Percentiles rank a stretch among this genome's conserved stretches.
Evolutionary conservation across 2,329 filamentous ascomycete species (phyloP).

Genomic region (Trichophyton benhamiae): DNA sequence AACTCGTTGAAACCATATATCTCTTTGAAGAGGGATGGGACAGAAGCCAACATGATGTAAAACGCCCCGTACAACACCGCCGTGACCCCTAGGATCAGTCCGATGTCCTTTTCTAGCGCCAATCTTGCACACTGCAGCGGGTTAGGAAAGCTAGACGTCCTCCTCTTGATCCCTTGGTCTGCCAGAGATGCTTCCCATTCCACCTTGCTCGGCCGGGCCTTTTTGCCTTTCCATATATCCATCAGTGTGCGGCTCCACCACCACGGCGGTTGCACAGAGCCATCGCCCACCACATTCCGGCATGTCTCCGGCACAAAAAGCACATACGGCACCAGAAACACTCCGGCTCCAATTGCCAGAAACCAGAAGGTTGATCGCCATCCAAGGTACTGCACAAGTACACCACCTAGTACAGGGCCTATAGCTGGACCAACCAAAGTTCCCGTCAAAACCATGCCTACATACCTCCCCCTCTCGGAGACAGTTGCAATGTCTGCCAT

Average conservation of each 20-base stretch:
- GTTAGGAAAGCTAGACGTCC: constrained; percentile 24
- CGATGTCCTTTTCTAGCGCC: constrained; percentile 26
- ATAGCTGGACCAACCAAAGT: constrained; percentile 41
- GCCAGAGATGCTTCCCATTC: not conserved
- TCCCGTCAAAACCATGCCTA: constrained; percentile 53
- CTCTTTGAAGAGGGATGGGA: constrained; percentile 36
- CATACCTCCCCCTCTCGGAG: constrained; percentile 59
- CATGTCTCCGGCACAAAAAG: constrained; percentile 45
- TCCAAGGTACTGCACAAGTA: constrained; percentile 50
- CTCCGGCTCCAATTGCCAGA: constrained; percentile 40
- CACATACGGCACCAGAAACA: constrained; percentile 43
- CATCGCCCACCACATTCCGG: constrained; percentile 28
- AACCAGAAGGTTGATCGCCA: constrained; percentile 64
- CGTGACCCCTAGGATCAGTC: constrained; percentile 27
- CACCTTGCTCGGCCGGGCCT: constrained; percentile 4
- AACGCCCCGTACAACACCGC: constrained; percentile 37
- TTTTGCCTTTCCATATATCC: constrained; percentile 10
- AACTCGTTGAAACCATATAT: constrained; percentile 39
- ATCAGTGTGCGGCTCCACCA: constrained; percentile 16
- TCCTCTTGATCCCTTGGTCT: not conserved
- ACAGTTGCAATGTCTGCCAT: constrained; percentile 59
- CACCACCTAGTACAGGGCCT: constrained; percentile 51
- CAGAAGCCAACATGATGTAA: constrained; percentile 35
- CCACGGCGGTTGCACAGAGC: constrained; percentile 16
- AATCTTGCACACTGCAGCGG: constrained; percentile 28